Evolutionary conservation across 441 rosid genomes (phyloP).

Genomic region (Rhodomyrtus psidioides): DNA sequence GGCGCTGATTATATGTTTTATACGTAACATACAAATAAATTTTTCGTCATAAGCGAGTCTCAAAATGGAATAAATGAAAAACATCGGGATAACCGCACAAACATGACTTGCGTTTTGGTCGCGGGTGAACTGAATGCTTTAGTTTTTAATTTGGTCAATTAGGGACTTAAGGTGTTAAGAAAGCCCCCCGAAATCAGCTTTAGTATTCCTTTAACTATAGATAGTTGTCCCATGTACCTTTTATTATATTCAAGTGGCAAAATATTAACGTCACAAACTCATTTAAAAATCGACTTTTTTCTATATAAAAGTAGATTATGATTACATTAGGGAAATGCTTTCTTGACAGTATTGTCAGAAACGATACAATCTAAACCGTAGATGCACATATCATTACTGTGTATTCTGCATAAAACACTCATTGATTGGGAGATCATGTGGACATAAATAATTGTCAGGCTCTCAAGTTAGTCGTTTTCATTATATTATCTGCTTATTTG

Average conservation of each 20-base stretch:
- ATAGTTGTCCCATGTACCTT: background rate
- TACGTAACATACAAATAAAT: background rate
- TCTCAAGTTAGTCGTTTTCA: too few relatives aligned
- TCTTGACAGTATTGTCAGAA: too few relatives aligned
- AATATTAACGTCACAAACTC: background rate
- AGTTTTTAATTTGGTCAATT: background rate
- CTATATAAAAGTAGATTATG: background rate
- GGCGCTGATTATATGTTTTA: accelerated
- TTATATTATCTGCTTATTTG: background rate
- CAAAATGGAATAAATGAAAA: background rate
- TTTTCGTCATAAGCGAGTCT: background rate
- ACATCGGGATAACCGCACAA: background rate
- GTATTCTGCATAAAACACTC: too few relatives aligned
- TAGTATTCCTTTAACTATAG: background rate
- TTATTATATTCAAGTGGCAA: background rate
- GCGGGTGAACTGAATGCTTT: background rate
- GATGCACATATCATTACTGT: too few relatives aligned
- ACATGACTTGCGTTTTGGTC: background rate
- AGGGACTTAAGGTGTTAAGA: background rate
- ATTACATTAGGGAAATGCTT: too few relatives aligned
- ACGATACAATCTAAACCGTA: too few relatives aligned
- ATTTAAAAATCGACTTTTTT: background rate
- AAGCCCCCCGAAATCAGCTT: background rate
- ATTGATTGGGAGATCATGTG: too few relatives aligned
- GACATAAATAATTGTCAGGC: too few relatives aligned